These are phyloP conservation scores for Brassica balearica DNA, from an alignment of 441 rosid genomes.

Conservation along the genomic window DNA sequence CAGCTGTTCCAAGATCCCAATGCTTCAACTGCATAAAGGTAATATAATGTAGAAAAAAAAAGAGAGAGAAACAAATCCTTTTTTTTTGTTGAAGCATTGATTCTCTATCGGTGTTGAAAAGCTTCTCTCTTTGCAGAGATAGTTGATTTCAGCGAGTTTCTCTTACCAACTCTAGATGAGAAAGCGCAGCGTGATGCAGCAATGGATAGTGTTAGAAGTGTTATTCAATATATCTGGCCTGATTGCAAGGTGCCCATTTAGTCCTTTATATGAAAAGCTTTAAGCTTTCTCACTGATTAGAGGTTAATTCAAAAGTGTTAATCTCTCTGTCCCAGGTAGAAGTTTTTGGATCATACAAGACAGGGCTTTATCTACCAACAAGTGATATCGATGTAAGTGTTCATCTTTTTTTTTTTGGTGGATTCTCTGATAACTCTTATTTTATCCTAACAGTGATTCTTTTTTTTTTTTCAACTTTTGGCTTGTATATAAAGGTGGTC, in stretches of 20 bases:
- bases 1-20: slow-evolving; percentile 71
- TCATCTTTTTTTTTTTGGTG: neutral
- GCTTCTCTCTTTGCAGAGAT: slow-evolving; percentile 56
- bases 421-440: neutral
- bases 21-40: slow-evolving; percentile 98
- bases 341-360: slow-evolving; percentile 85
- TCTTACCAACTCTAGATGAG: slow-evolving; percentile 83
- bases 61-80: neutral
- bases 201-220: slow-evolving; percentile 61
- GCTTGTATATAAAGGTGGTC: slow-evolving; percentile 62
- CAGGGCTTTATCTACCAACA: slow-evolving; percentile 89
- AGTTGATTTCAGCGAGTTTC: slow-evolving; percentile 82
- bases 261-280: neutral
- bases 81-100: neutral
- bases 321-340: slow-evolving; percentile 61
- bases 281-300: neutral
- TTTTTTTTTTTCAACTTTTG: slow-evolving; percentile 2
- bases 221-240: slow-evolving; percentile 90
- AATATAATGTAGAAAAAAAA: neutral
- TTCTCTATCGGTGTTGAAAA: neutral
- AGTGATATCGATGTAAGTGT: slow-evolving; percentile 94
- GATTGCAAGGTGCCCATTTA: slow-evolving; percentile 58
- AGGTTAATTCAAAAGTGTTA: neutral
- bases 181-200: slow-evolving; percentile 66
- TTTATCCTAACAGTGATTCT: too few species aligned